A percentile compares a stretch with the other conserved stretches of the same genome.
phyloP scores from a whole-genome alignment of 1,284 basidiomycete species.

The Malassezia psittaci region DNA sequence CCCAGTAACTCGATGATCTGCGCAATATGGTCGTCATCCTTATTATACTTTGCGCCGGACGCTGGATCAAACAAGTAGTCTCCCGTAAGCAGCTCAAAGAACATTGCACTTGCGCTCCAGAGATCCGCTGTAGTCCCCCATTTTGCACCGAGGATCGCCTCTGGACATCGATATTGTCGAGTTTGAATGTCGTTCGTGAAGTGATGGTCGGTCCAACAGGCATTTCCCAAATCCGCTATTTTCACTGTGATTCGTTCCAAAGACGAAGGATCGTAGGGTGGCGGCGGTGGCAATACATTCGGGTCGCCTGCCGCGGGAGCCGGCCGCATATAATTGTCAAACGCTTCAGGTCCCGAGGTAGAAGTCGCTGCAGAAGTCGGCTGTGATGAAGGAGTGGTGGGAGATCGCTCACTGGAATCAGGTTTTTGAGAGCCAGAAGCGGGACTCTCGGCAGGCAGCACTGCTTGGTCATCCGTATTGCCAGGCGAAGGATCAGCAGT shows the following conservation, averaged over 20 bases:
- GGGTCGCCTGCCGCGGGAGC: slow-evolving; percentile 55
- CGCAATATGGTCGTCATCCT: slow-evolving; percentile 97
- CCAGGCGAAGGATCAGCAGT: neutral
- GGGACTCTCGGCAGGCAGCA: neutral
- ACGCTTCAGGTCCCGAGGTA: slow-evolving; percentile 2
- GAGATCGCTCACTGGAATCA: neutral
- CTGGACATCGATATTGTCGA: slow-evolving; percentile 89
- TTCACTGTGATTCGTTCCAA: slow-evolving; percentile 90
- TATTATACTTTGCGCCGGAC: slow-evolving; percentile 67
- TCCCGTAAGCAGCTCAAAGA: slow-evolving; percentile 73
- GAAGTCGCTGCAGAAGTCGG: slow-evolving; percentile 4
- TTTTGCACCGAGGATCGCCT: slow-evolving; percentile 88
- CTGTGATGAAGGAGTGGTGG: neutral
- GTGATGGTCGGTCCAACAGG: slow-evolving; percentile 81
- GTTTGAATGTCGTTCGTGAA: slow-evolving; percentile 96
- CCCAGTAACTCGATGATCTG: slow-evolving; percentile 96
- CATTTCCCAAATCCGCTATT: slow-evolving; percentile 94
- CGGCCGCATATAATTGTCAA: slow-evolving; percentile 18
- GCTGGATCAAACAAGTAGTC: slow-evolving; percentile 84
- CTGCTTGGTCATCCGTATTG: neutral
- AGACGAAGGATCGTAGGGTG: slow-evolving; percentile 54
- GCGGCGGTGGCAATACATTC: slow-evolving; percentile 53
- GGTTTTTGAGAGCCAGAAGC: neutral
- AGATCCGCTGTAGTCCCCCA: slow-evolving; percentile 93
- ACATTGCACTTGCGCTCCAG: slow-evolving; percentile 87